Evolutionary conservation across 768 basidiomycete genomes (phyloP), one percentile per base, ranked within the genome.

Genomic region (Coprinopsis cinerea): DNA sequence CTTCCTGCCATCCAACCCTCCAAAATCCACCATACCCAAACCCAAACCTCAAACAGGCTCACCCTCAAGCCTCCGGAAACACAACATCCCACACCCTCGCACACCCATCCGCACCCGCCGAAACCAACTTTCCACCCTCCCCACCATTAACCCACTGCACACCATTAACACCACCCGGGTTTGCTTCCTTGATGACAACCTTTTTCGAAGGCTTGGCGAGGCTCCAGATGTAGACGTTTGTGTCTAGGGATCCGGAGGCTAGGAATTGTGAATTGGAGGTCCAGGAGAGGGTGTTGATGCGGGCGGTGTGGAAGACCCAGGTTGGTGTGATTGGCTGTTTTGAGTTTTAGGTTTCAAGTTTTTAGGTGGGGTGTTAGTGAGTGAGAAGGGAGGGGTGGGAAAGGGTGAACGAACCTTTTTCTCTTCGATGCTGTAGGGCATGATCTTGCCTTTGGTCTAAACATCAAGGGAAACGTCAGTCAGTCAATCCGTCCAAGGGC

Each of bases 211-310:
- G 82, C 59, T 81, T 77, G 37, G 69, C 69, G 25, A 91, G 81
- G 55, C 84, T 83, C 82, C 89, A 97, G 22, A 97, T 68, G 60
- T 92, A 96, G 3, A 95, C 81, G 56, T 92, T 81, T 25, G 93
- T 94, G 63, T 98, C 95, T n/a, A 95, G 75, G 17, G 92, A 90
- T 10, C 86, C 92, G 3, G 92, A 92, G 10, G 83, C 93, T 54
- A 88, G 78, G 60, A 93, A 82, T 53, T 75, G 74, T 5, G 83
- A 82, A 59, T 88, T 83, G 4, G 78, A 57, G 5, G 87, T 82
- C 82, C 88, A 93, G 1, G 79, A 70, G 15, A 98, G 74, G 9
- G 88, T 81, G 57, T 84, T 78, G 53, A 97, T 78, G 24, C 90
- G 83, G 0, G 82, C 89, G 7, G 83, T 75, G 68, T 98, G 95